These are phyloP conservation scores for Daldinia bambusicola DNA, from an alignment of 495 filamentous ascomycete species.

Conservation along the genomic window DNA sequence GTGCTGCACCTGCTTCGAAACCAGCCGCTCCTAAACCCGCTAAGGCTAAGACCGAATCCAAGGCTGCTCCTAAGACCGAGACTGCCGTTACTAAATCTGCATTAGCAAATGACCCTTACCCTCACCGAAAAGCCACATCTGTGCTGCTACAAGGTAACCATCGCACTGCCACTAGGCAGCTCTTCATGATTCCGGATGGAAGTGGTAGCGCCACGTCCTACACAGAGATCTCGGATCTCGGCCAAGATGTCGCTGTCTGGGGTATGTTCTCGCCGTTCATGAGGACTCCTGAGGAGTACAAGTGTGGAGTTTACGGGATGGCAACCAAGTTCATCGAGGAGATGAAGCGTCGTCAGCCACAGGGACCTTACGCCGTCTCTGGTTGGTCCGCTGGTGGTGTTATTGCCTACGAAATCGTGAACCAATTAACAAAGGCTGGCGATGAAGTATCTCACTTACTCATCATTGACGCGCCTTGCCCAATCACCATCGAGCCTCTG, in stretches of 20 bases:
- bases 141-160: constrained; percentile 72
- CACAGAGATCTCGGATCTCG: constrained; percentile 61
- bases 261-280: constrained; percentile 74
- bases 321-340: constrained; percentile 67
- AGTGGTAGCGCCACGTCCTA: constrained; percentile 76
- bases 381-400: constrained; percentile 93
- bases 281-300: constrained; percentile 65
- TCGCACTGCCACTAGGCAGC: constrained; percentile 66
- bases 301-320: constrained; percentile 66
- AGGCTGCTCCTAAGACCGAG: constrained; percentile 49
- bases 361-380: constrained; percentile 73
- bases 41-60: constrained; percentile 61
- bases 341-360: constrained; percentile 69
- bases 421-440: constrained; percentile 72
- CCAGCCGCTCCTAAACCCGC: constrained; percentile 34
- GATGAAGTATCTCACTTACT: constrained; percentile 79
- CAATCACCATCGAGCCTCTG: constrained; percentile 78
- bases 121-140: constrained; percentile 70
- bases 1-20: constrained; percentile 43
- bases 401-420: constrained; percentile 84
- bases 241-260: constrained; percentile 65
- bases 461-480: constrained; percentile 86
- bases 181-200: constrained; percentile 83
- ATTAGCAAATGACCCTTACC: constrained; percentile 70
- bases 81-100: constrained; percentile 47